Percentiles rank a stretch among this genome's conserved stretches.
Conservation (phyloP, 345 rosid genomes). For the Mallotus nudiflorus region DNA sequence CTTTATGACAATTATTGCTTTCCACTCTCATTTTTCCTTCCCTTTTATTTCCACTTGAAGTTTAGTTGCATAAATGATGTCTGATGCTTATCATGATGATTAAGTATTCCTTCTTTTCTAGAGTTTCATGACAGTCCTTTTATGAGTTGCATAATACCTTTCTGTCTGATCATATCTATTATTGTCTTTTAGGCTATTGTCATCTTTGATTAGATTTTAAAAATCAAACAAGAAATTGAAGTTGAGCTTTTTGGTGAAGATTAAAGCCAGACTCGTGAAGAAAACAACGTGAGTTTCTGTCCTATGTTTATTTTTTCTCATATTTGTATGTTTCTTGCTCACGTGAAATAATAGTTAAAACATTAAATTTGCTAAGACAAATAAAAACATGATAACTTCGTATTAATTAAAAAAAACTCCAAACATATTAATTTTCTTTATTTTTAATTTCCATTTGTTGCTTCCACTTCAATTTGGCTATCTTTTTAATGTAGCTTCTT, state of each 20-base stretch:
- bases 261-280: slow-evolving; percentile 63
- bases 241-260: slow-evolving; percentile 76
- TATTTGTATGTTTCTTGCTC: neutral
- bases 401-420: too few relatives aligned
- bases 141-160: neutral
- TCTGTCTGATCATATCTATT: slow-evolving; percentile 7
- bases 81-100: neutral
- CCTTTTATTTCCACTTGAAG: neutral
- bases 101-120: neutral
- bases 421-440: too few relatives aligned
- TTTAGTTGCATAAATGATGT: neutral
- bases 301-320: neutral
- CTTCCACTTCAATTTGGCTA: too few relatives aligned
- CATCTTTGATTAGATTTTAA: slow-evolving; percentile 62
- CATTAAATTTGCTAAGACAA: neutral
- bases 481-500: too few relatives aligned
- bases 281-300: slow-evolving; percentile 54
- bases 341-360: neutral
- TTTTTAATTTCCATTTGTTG: too few relatives aligned
- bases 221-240: slow-evolving; percentile 61
- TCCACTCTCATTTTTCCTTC: neutral
- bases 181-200: slow-evolving; percentile 40
- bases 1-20: too few relatives aligned
- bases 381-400: too few relatives aligned
- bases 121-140: neutral